Conservation (phyloP, 495 filamentous ascomycete species). For the Penicillium psychrofluorescens region DNA sequence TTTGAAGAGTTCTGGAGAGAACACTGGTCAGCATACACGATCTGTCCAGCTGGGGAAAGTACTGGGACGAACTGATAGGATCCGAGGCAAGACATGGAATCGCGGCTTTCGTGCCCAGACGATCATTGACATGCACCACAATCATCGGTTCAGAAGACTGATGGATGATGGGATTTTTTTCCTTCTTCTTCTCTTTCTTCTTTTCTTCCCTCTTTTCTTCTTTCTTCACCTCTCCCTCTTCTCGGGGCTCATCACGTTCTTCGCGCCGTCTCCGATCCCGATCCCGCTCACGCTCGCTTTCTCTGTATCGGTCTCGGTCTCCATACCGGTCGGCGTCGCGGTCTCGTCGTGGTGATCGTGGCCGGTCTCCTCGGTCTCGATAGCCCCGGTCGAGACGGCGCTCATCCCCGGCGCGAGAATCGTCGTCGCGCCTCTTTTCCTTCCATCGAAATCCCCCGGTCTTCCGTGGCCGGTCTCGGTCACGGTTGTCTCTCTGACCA, state of each 20-base stretch:
- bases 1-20: conserved; percentile 64
- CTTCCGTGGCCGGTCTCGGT: conserved; percentile 23
- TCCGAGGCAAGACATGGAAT: conserved; percentile 82
- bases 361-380: conserved; percentile 30
- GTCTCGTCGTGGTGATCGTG: conserved; percentile 27
- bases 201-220: conserved; percentile 25
- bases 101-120: conserved; percentile 80
- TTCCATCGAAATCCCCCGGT: conserved; percentile 59
- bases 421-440: conserved; percentile 48
- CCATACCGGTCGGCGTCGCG: conserved; percentile 16
- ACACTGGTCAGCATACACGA: conserved; percentile 9
- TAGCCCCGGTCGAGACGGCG: conserved; percentile 51
- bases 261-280: conserved; percentile 15
- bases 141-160: conserved; percentile 69
- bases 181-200: conserved; percentile 32
- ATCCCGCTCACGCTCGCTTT: conserved; percentile 20
- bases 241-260: conserved; percentile 19
- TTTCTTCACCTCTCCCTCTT: conserved; percentile 29
- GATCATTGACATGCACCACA: conserved; percentile 85
- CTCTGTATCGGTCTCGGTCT: conserved; percentile 17
- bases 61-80: conserved; percentile 48
- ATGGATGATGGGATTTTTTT: conserved; percentile 27
- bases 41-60: background rate
- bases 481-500: conserved; percentile 14
- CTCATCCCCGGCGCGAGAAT: conserved; percentile 30